These are phyloP conservation scores for Alloascoidea africana DNA, from an alignment of 805 yeast genomes.

Conservation along the genomic window DNA sequence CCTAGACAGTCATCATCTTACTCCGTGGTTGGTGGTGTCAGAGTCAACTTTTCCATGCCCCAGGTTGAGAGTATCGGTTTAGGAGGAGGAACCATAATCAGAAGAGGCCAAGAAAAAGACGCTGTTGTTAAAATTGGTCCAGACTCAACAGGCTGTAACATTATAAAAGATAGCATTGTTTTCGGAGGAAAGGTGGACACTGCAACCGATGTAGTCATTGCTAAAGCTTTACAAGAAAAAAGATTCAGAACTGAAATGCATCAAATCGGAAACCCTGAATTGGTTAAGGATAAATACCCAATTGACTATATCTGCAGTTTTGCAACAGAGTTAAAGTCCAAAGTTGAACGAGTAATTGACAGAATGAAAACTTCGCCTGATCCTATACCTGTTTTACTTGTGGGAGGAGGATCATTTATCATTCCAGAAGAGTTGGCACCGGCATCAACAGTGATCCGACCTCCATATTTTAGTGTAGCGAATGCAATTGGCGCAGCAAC, in stretches of 20 bases:
- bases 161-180: constrained; percentile 18
- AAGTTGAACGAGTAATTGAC: constrained; percentile 26
- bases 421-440: constrained; percentile 23
- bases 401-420: constrained; percentile 36
- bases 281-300: too few relatives aligned
- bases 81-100: constrained; percentile 34
- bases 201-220: constrained; percentile 23
- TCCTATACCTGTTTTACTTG: constrained; percentile 26
- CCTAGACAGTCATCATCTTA: constrained; percentile 30
- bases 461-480: constrained; percentile 27
- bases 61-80: constrained; percentile 33
- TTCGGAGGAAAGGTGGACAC: constrained; percentile 29
- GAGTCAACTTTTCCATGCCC: constrained; percentile 34
- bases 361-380: constrained; percentile 29
- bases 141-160: constrained; percentile 30
- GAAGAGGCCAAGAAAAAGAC: constrained; percentile 12
- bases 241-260: too few relatives aligned
- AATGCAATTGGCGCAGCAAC: constrained; percentile 37
- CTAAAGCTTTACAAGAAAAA: constrained; percentile 7
- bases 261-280: too few relatives aligned
- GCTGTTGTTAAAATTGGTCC: constrained; percentile 24
- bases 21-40: constrained; percentile 29
- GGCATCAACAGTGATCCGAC: constrained; percentile 25
- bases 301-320: constrained; percentile 7
- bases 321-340: constrained; percentile 12